These are phyloP conservation scores for Dothidotthia symphoricarpi DNA, from an alignment of 2,329 filamentous ascomycete species.

Conservation along the genomic window DNA sequence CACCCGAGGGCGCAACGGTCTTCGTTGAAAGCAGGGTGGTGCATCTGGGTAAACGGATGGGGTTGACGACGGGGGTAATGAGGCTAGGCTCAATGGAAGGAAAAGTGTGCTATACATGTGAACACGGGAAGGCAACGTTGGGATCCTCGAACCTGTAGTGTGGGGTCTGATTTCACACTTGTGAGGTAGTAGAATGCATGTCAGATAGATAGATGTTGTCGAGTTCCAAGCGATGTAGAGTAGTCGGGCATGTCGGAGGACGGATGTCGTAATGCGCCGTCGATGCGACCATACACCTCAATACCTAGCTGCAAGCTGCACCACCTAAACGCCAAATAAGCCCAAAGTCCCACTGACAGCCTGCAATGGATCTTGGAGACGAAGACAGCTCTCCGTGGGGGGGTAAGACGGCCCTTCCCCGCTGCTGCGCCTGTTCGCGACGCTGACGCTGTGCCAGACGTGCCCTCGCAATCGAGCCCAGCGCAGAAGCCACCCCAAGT, in stretches of 20 bases:
- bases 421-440: not conserved
- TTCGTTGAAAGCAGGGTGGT: slow-evolving; percentile 48
- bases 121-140: slow-evolving; percentile 39
- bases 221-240: not conserved
- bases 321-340: no score
- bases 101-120: slow-evolving; percentile 42
- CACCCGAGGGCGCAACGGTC: slow-evolving; percentile 42
- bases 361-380: slow-evolving; percentile 45
- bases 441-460: slow-evolving; percentile 41
- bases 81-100: slow-evolving; percentile 37
- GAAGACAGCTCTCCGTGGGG: slow-evolving; percentile 46
- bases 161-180: not conserved
- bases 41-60: slow-evolving; percentile 45
- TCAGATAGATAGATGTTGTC: not conserved
- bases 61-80: slow-evolving; percentile 43
- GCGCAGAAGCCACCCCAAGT: slow-evolving; percentile 40
- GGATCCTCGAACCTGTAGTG: slow-evolving; percentile 21
- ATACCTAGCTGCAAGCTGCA: slow-evolving; percentile 1
- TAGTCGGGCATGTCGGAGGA: no score
- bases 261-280: slow-evolving; percentile 7
- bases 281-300: no score
- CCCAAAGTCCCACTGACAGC: slow-evolving; percentile 1
- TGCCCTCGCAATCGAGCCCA: slow-evolving; percentile 47
- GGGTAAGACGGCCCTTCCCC: slow-evolving; percentile 27
- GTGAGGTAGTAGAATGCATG: no score